A percentile compares a stretch with the other conserved stretches of the same genome.
These are phyloP conservation scores for Cicer bijugum DNA, from an alignment of 306 rosid species.

Conservation along the genomic window DNA sequence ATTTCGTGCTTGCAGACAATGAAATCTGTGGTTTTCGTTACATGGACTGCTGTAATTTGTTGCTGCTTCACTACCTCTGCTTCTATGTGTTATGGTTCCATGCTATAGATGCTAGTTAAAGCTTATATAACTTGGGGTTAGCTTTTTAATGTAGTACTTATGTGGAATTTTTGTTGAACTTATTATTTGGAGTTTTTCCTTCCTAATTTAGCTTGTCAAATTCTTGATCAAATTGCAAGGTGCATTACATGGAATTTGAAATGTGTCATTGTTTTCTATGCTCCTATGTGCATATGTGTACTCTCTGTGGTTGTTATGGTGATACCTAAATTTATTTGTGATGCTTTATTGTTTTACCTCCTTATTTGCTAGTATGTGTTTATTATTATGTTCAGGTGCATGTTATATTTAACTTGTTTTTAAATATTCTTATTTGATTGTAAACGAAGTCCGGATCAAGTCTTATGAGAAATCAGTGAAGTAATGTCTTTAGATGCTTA, in stretches of 20 bases:
- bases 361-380: slow-evolving; percentile 14
- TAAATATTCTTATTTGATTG: slow-evolving; percentile 14
- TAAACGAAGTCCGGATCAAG: slow-evolving; percentile 6
- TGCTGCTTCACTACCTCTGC: slow-evolving; percentile 80
- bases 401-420: background rate
- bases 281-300: slow-evolving; percentile 40
- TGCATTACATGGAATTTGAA: slow-evolving; percentile 43
- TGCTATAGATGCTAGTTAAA: slow-evolving; percentile 52
- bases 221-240: slow-evolving; percentile 46
- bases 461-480: slow-evolving; percentile 5
- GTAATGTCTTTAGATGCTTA: slow-evolving; percentile 2
- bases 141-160: slow-evolving; percentile 56
- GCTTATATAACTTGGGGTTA: slow-evolving; percentile 52
- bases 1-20: slow-evolving; percentile 80
- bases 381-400: background rate
- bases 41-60: slow-evolving; percentile 80
- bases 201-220: slow-evolving; percentile 22
- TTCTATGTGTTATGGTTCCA: slow-evolving; percentile 59
- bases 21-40: slow-evolving; percentile 76
- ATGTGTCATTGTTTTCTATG: slow-evolving; percentile 26
- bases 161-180: slow-evolving; percentile 49
- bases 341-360: slow-evolving; percentile 26
- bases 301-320: slow-evolving; percentile 37
- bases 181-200: slow-evolving; percentile 18
- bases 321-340: slow-evolving; percentile 14